phyloP scores from a whole-genome alignment of 805 yeast genomes.

The Pichia insulana region DNA sequence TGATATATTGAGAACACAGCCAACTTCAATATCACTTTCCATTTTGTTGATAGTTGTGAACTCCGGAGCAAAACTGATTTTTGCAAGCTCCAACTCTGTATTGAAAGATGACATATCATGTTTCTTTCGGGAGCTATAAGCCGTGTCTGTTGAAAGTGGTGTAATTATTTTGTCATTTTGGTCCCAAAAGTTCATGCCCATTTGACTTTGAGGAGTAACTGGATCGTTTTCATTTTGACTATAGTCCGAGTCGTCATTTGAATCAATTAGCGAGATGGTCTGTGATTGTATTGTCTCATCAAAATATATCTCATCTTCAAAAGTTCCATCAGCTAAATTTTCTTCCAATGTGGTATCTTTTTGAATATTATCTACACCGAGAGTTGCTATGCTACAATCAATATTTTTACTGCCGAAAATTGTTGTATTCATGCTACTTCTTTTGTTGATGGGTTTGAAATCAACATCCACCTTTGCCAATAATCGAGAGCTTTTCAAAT shows the following conservation, averaged over 20 bases:
- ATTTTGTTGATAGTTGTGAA: constrained; percentile 15
- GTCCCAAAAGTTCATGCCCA: constrained; percentile 17
- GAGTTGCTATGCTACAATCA: too few species aligned
- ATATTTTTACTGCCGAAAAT: too few species aligned
- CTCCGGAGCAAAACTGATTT: constrained; percentile 22
- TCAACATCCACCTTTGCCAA: background rate
- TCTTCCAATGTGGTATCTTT: too few species aligned
- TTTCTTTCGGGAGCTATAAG: background rate
- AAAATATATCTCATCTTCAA: background rate
- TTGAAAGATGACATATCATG: background rate
- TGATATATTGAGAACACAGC: constrained; percentile 19
- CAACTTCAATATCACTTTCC: constrained; percentile 2
- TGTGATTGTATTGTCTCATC: too few species aligned
- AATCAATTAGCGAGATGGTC: background rate
- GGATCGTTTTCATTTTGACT: constrained; percentile 7
- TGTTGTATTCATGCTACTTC: too few species aligned
- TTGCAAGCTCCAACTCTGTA: constrained; percentile 12
- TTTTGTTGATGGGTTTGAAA: background rate
- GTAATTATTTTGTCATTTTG: background rate
- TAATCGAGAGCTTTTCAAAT: background rate
- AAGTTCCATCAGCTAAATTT: too few species aligned
- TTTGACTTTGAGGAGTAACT: constrained; percentile 20
- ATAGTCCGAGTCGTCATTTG: background rate
- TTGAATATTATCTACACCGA: too few species aligned
- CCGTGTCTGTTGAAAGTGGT: background rate